Evolutionary conservation across 1,139 yeast genomes (phyloP).

Genomic region (Candida mesenterica): DNA sequence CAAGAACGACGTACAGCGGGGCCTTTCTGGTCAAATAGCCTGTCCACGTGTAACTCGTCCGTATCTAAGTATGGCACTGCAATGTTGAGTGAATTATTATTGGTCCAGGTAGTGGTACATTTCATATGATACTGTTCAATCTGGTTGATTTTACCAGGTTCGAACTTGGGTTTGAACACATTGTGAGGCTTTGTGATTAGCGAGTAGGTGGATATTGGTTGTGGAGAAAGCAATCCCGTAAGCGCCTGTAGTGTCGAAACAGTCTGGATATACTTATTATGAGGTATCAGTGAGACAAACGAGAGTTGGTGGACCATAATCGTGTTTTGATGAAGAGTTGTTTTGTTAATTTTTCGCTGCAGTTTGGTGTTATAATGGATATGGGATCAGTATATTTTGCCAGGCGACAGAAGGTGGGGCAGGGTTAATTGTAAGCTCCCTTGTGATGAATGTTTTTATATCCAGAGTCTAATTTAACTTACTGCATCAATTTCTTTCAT

Average conservation of each 20-base stretch:
- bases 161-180: conserved; percentile 46
- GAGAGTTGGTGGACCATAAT: conserved; percentile 47
- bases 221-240: conserved; percentile 42
- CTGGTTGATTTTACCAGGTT: conserved; percentile 51
- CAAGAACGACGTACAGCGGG: conserved; percentile 32
- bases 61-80: conserved; percentile 24
- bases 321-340: not conserved
- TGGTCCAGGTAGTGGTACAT: conserved; percentile 44
- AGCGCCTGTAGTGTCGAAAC: conserved; percentile 45
- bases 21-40: conserved; percentile 30
- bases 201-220: conserved; percentile 43
- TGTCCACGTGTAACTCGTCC: conserved; percentile 24
- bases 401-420: too few species aligned
- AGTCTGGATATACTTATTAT: conserved; percentile 41
- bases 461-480: too few species aligned
- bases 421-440: too few species aligned
- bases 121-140: conserved; percentile 49
- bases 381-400: too few species aligned
- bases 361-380: not conserved
- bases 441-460: too few species aligned
- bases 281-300: conserved; percentile 43
- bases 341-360: not conserved
- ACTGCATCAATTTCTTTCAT: too few species aligned
- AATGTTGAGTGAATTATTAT: conserved; percentile 24
- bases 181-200: conserved; percentile 42